These are phyloP conservation scores for Pyrrhoderma noxium DNA, from an alignment of 1,284 basidiomycete species.

Conservation along the genomic window DNA sequence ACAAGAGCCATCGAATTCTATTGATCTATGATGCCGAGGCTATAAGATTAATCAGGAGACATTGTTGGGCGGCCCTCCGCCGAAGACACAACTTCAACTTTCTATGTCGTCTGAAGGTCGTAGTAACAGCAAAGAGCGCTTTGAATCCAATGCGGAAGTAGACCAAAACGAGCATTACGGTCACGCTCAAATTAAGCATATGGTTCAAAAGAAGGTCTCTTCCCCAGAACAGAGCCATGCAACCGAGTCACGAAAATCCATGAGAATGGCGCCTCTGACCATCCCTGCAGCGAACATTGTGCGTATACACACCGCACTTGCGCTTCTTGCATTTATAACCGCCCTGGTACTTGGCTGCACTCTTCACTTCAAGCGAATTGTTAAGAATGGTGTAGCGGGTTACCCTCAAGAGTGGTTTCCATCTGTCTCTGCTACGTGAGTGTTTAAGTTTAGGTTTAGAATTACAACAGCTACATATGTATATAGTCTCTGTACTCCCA, in stretches of 20 bases:
- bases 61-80: background rate
- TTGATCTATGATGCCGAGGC: background rate
- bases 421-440: constrained; percentile 86
- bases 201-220: too few relatives aligned
- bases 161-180: too few relatives aligned
- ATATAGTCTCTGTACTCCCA: too few relatives aligned
- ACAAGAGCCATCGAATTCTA: background rate
- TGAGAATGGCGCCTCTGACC: constrained; percentile 3
- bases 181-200: too few relatives aligned
- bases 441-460: constrained; percentile 18
- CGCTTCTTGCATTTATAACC: constrained; percentile 60
- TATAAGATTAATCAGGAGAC: background rate
- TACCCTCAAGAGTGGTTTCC: constrained; percentile 93
- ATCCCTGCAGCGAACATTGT: constrained; percentile 49
- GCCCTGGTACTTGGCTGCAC: constrained; percentile 65
- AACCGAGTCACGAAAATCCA: too few relatives aligned
- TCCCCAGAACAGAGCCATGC: too few relatives aligned
- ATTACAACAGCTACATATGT: too few relatives aligned
- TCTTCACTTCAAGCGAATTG: constrained; percentile 81
- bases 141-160: too few relatives aligned
- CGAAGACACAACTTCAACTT: too few relatives aligned
- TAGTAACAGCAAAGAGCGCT: too few relatives aligned
- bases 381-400: constrained; percentile 80
- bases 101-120: too few relatives aligned
- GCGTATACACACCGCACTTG: constrained; percentile 64